These are phyloP conservation scores for Sporisorium graminicola DNA, from an alignment of 1,284 basidiomycete species.

Conservation along the genomic window DNA sequence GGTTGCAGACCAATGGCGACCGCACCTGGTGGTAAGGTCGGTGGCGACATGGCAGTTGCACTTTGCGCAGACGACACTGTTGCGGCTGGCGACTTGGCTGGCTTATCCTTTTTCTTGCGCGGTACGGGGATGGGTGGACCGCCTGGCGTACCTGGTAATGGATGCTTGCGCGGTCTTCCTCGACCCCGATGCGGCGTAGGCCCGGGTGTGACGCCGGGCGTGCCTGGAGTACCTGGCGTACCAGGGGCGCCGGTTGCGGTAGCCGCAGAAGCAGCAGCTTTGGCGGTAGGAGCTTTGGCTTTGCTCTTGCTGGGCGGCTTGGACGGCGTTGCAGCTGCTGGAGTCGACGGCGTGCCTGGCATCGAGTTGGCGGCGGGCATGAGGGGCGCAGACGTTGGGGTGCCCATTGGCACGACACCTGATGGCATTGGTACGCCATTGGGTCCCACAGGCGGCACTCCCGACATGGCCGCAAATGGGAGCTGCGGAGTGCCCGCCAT, in stretches of 20 bases:
- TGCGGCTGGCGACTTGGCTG: conserved; percentile 22
- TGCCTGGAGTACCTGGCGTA: conserved; percentile 22
- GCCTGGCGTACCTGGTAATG: conserved; percentile 45
- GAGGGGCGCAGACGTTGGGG: conserved; percentile 14
- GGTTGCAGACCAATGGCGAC: conserved; percentile 5
- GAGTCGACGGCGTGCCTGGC: conserved; percentile 29
- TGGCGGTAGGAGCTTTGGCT: conserved; percentile 15
- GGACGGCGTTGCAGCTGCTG: conserved; percentile 24
- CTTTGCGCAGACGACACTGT: conserved; percentile 11
- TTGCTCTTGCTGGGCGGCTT: conserved; percentile 33
- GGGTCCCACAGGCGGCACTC: not conserved
- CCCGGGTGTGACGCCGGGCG: conserved; percentile 32
- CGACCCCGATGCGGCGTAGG: conserved; percentile 45
- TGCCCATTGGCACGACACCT: conserved; percentile 3
- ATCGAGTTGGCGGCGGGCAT: conserved; percentile 13
- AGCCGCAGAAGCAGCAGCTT: conserved; percentile 18
- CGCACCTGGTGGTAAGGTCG: conserved; percentile 7
- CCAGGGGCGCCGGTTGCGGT: conserved; percentile 7
- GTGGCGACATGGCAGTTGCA: conserved; percentile 17
- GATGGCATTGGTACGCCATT: conserved; percentile 27
- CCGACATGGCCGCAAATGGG: conserved; percentile 12
- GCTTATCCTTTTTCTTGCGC: conserved; percentile 50
- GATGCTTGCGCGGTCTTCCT: conserved; percentile 52
- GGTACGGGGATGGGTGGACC: conserved; percentile 32
- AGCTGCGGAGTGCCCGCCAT: conserved; percentile 23